Evolutionary conservation across 177 flowering plant species (phyloP).

Genomic region (Vitis hybrid): DNA sequence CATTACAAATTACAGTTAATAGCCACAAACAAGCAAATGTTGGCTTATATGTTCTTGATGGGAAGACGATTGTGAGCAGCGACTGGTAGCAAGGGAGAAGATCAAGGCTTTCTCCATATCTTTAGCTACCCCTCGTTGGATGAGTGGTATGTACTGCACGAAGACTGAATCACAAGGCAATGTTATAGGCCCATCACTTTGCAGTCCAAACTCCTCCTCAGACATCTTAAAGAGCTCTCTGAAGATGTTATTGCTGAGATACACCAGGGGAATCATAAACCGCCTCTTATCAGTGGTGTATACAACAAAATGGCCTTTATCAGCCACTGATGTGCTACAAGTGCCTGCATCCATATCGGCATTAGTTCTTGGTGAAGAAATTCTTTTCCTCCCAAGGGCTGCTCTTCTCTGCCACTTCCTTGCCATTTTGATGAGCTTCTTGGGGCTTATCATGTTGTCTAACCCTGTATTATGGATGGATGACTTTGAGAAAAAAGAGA

Average conservation of each 20-base stretch:
- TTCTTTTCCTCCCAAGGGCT: constrained; percentile 12
- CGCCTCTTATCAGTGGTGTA: neutral
- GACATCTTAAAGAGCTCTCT: neutral
- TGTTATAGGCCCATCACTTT: neutral
- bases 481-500: too few species aligned
- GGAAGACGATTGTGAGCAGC: neutral
- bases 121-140: neutral
- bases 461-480: too few species aligned
- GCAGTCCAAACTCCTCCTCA: too few species aligned
- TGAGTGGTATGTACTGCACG: neutral
- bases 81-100: neutral
- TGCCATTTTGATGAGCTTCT: constrained; percentile 21
- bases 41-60: neutral
- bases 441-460: neutral
- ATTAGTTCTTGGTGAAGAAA: constrained; percentile 4
- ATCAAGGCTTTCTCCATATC: neutral
- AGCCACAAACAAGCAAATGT: too few species aligned
- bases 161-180: neutral
- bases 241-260: neutral
- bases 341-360: too few species aligned
- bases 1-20: too few species aligned
- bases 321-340: constrained; percentile 7
- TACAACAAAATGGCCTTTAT: constrained; percentile 12
- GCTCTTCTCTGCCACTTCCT: constrained; percentile 23
- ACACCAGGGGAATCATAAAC: neutral